Percentiles rank a stretch among this genome's conserved stretches.
Conservation (phyloP, 176 grass and related monocot species). For the Eragrostis nindensis region DNA sequence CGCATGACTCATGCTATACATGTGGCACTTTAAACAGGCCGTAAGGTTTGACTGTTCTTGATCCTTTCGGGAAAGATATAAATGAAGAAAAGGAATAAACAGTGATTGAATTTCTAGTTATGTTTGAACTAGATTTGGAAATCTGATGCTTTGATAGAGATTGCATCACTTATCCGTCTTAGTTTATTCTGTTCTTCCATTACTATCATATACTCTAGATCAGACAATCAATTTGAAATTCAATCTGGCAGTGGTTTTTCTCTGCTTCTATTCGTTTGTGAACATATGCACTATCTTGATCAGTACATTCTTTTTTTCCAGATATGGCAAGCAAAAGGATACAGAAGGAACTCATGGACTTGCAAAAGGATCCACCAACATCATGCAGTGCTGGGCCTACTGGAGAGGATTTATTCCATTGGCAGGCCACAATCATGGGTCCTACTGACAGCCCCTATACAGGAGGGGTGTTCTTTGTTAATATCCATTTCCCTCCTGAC, state of each 20-base stretch:
- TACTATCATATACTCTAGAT: slow-evolving; percentile 5
- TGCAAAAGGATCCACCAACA: slow-evolving; percentile 86
- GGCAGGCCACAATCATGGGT: slow-evolving; percentile 96
- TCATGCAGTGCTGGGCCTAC: slow-evolving; percentile 89
- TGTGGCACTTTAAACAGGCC: neutral
- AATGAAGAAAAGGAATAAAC: neutral
- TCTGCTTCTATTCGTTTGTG: too few species aligned
- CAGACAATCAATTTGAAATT: neutral
- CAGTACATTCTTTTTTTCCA: slow-evolving; percentile 34
- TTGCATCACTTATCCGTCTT: neutral
- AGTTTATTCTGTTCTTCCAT: neutral
- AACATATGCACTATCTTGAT: slow-evolving; percentile 8
- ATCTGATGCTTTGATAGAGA: neutral
- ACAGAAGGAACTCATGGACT: slow-evolving; percentile 89
- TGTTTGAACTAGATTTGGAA: neutral
- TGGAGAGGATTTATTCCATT: slow-evolving; percentile 87
- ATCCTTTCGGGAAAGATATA: slow-evolving; percentile 9
- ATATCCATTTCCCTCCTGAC: slow-evolving; percentile 92
- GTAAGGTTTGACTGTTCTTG: neutral
- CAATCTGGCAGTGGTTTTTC: neutral
- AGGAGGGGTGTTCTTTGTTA: slow-evolving; percentile 86
- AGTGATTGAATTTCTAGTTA: neutral
- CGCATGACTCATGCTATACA: slow-evolving; percentile 1
- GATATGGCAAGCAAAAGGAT: slow-evolving; percentile 96
- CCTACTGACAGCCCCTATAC: slow-evolving; percentile 84